Evolutionary conservation across 2,329 filamentous ascomycete species (phyloP), one percentile per base, ranked within the genome.

Genomic region (Alternaria brassicae): DNA sequence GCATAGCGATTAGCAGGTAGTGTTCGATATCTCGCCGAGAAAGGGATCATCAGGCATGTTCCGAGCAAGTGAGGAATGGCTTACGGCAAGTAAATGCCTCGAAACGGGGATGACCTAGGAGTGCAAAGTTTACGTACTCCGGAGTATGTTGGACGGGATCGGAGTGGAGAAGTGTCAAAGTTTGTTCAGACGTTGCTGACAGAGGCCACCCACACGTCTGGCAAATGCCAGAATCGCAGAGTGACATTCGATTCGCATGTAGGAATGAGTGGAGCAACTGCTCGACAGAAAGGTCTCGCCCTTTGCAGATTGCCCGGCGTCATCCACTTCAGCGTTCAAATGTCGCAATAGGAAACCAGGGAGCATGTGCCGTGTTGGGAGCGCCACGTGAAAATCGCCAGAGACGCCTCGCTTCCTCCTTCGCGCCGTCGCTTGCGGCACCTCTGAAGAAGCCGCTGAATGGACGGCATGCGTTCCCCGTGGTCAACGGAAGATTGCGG

Each of bases 361-460:
- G 28, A 55, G 44, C 52, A 44, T 56, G 51, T 53, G 57, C 53
- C 34, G 36, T 60, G 57, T 61, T 62, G 57, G 23, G 57, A 60
- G 23, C 58, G 60, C 53, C 53, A 58, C 50, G 37, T 52, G 45
- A 39, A 50, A 40, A 15, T 9, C 23, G 42, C 23, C 53, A 45
- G 44, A 51, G 19, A 23, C 28, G 25, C 34, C 34, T 30, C 36
- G 36, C 36, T 21, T 39, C 36, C 10, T 39, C 36, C 10, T 39
- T 21, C 36, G n/a, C 44, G 44, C 30, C 27, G 32, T 49, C 30
- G 25, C 39, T 34, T 39, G 41, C 48, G 34, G 27, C 34, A 41
- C 15, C 25, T 48, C 19, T 37, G 34, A 52, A 48, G 53, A 48
- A 30, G 32, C 47, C 47, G 41, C 37, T 36, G 21, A 25, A 28